Evolutionary conservation across 306 rosid species (phyloP).

Genomic region (Trifolium pratense): DNA sequence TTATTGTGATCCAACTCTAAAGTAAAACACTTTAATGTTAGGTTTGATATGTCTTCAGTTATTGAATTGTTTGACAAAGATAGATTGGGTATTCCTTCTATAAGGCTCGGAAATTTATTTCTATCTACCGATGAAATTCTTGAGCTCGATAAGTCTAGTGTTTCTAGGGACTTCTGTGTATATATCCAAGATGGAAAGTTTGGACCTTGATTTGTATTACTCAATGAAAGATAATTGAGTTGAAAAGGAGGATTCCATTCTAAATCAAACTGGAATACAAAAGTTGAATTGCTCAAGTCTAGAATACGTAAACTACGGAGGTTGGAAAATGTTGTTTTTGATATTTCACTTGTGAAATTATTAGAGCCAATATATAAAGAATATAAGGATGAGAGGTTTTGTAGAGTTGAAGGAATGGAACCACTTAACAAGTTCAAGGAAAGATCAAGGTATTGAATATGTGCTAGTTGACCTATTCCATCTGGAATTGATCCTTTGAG

Average conservation of each 20-base stretch:
- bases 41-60: neutral
- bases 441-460: neutral
- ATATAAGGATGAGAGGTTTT: conserved; percentile 28
- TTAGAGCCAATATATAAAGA: neutral
- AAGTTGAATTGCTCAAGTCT: neutral
- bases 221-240: neutral
- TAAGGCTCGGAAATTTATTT: neutral
- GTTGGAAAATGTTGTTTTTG: neutral
- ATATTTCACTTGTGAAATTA: neutral
- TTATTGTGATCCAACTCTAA: neutral
- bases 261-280: neutral
- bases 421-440: neutral
- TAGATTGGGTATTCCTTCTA: accelerated
- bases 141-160: neutral
- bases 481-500: neutral
- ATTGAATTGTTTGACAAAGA: conserved; percentile 1
- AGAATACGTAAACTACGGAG: neutral
- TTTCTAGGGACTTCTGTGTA: neutral
- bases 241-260: neutral
- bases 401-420: conserved; percentile 3
- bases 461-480: neutral
- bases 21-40: neutral
- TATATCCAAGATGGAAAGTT: conserved; percentile 30
- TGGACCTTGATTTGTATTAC: neutral
- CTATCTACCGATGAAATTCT: neutral